These are phyloP conservation scores for Linnemannia zychae DNA, from an alignment of 192 early-diverging fungal genomes.

Conservation along the genomic window DNA sequence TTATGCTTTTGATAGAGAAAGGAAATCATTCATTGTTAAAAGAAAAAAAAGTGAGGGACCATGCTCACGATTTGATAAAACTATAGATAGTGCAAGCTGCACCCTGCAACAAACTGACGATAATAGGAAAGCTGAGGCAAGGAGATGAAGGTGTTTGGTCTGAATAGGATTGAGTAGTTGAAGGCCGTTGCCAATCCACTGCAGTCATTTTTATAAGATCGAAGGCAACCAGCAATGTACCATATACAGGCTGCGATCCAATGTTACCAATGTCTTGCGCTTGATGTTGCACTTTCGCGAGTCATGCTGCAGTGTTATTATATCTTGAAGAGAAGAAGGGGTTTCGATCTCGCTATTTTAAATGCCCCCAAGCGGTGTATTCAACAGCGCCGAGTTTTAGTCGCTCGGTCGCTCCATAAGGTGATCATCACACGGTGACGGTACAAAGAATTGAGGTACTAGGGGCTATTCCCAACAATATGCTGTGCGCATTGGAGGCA, in stretches of 20 bases:
- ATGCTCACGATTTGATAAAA: too few species aligned
- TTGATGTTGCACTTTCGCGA: neutral
- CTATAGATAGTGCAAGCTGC: too few species aligned
- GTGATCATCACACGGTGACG: neutral
- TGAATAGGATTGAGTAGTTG: too few species aligned
- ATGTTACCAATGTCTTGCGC: neutral
- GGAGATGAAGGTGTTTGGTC: neutral
- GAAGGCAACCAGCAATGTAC: too few species aligned
- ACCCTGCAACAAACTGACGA: neutral
- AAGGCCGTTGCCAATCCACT: too few species aligned
- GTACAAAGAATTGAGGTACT: conserved; percentile 2
- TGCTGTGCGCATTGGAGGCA: conserved; percentile 4
- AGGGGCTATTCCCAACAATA: neutral
- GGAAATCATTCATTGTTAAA: too few species aligned
- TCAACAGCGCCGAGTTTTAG: conserved; percentile 1
- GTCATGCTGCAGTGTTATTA: neutral
- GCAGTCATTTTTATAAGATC: too few species aligned
- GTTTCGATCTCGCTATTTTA: neutral
- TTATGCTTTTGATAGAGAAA: too few species aligned
- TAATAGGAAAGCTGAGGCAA: neutral
- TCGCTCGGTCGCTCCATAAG: neutral
- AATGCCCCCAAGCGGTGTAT: neutral
- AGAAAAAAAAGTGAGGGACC: too few species aligned
- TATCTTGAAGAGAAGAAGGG: neutral
- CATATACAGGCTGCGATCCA: neutral